phyloP scores from a whole-genome alignment of 345 rosid species.

The Populus ilicifolia region DNA sequence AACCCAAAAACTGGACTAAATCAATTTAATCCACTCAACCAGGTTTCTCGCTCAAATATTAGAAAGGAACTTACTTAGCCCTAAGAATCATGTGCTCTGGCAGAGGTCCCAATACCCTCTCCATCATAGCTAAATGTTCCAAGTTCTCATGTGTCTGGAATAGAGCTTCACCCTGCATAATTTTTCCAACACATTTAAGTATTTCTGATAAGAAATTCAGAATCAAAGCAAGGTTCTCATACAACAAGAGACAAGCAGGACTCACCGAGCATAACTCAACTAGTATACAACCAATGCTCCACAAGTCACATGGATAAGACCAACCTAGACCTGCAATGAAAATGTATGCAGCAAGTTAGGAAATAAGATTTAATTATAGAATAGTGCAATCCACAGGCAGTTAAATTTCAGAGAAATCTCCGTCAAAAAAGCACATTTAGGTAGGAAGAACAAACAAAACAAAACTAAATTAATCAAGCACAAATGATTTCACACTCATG shows the following conservation, averaged over 20 bases:
- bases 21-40: background rate
- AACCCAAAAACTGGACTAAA: no score
- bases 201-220: constrained; percentile 8
- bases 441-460: no score
- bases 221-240: background rate
- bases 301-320: constrained; percentile 29
- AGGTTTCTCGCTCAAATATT: background rate
- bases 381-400: background rate
- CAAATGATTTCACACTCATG: no score
- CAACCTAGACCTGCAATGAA: constrained; percentile 23
- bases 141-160: constrained; percentile 28
- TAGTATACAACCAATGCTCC: constrained; percentile 29
- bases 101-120: constrained; percentile 29
- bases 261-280: constrained; percentile 21
- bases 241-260: background rate
- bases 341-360: background rate
- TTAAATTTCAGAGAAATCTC: background rate
- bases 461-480: no score
- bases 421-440: background rate
- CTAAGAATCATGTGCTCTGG: constrained; percentile 50
- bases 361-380: background rate
- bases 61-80: constrained; percentile 40
- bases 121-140: constrained; percentile 33
- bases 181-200: background rate
- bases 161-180: constrained; percentile 18